These are phyloP conservation scores for Kalmusia sp. DNA, from an alignment of 2,329 filamentous ascomycete genomes.

Conservation along the genomic window DNA sequence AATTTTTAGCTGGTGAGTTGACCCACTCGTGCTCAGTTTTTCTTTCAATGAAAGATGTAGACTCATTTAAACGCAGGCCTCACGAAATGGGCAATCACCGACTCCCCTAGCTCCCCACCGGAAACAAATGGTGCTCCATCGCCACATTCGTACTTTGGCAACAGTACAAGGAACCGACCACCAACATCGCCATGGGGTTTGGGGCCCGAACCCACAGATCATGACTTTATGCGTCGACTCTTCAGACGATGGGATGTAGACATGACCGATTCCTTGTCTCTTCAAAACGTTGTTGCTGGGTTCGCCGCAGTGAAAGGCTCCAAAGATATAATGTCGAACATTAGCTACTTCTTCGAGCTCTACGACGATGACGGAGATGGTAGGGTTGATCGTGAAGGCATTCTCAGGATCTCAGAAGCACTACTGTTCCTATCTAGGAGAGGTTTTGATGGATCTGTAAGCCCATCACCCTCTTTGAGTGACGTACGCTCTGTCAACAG, in stretches of 20 bases:
- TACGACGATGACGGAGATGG: conserved; percentile 94
- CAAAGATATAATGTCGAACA: conserved; percentile 95
- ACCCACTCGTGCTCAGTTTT: not conserved
- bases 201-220: conserved; percentile 79
- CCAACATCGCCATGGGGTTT: conserved; percentile 64
- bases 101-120: conserved; percentile 72
- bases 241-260: conserved; percentile 90
- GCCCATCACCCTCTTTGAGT: conserved; percentile 66
- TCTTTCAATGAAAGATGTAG: not conserved
- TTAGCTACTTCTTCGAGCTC: conserved; percentile 96
- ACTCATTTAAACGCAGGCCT: conserved; percentile 61
- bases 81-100: conserved; percentile 90
- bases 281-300: conserved; percentile 92
- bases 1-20: conserved; percentile 75
- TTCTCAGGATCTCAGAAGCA: conserved; percentile 91
- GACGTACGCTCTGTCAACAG: conserved; percentile 53
- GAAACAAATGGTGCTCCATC: conserved; percentile 58
- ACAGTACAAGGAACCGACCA: conserved; percentile 47
- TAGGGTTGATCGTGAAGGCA: conserved; percentile 92
- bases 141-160: conserved; percentile 65
- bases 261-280: conserved; percentile 75
- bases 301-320: conserved; percentile 91
- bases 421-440: conserved; percentile 89
- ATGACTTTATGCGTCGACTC: conserved; percentile 90
- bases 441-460: conserved; percentile 78